phyloP scores from a whole-genome alignment of 257 asterid genomes.

The Gynochthodes officinalis region DNA sequence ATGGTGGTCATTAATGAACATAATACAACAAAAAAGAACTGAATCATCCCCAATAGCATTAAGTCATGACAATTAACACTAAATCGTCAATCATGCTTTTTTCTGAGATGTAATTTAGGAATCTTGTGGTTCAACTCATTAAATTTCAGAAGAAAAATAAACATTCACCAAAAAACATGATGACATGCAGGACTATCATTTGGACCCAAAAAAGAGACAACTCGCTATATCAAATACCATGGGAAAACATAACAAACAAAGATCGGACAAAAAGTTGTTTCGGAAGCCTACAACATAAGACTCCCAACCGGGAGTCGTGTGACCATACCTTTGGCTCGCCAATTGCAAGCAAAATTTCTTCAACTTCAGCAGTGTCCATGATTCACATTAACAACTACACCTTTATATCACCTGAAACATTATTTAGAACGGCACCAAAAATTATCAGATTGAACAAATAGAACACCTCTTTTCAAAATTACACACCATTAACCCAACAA shows the following conservation, averaged over 20 bases:
- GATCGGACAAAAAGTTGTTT: background rate
- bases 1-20: slow-evolving; percentile 1
- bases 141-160: background rate
- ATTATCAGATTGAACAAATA: background rate
- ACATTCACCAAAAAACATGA: background rate
- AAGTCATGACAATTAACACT: background rate
- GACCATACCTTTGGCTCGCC: slow-evolving; percentile 90
- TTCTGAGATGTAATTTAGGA: background rate
- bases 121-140: background rate
- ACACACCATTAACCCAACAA: background rate
- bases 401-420: slow-evolving; percentile 38
- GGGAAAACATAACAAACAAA: background rate
- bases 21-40: background rate
- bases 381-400: slow-evolving; percentile 20
- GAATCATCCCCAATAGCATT: background rate
- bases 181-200: background rate
- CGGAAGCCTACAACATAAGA: background rate
- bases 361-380: slow-evolving; percentile 78
- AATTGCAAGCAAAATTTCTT: slow-evolving; percentile 62
- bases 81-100: background rate
- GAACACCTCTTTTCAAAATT: background rate
- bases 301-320: background rate
- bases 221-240: background rate
- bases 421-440: slow-evolving; percentile 4
- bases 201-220: background rate